Evolutionary conservation across 2,329 filamentous ascomycete genomes (phyloP), one percentile per base, ranked within the genome.

Genomic region (Dactylellina drechsleri): DNA sequence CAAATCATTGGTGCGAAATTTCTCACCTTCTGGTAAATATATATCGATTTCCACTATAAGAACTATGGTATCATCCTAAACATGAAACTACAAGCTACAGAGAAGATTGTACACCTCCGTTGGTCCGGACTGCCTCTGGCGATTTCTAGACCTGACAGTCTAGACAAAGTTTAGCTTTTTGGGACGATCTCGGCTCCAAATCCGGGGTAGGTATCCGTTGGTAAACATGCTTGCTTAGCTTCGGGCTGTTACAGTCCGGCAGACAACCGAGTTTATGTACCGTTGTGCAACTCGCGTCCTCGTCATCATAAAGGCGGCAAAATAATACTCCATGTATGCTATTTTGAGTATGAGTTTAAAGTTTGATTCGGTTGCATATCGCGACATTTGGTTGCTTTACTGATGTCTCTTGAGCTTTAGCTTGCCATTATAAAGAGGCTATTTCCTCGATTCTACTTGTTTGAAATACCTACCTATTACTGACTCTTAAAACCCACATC

Each of bases 1-100:
- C 31, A 36, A 36, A 36, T 60, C 16, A 60, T 60, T 60, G 57
- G 57, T 49, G 57, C 43, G 16, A 49, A 60, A 49, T 60, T n/a
- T 59, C 56, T 23, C 20, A 23, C 5, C 26, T 1, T 43, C n/a
- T 43, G n/a, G 23, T 23, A 23, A 23, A 43, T 43, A 43, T 10
- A 15, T n/a, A 26, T 43, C 43, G 16, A 20, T 45, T 23, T 23
- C 23, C 23, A 23, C 23, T 4, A 23, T 23, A 23, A 23, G 23
- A 8, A 26, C n/a, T 23, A 7, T 43, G 10, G 54, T 43, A 23
- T 58, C 4, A 16, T 15, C 20, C 31, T 58, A 12, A 58, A 58
- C 16, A 43, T 58, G 40, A 59, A 59, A 59, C 56, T 58, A 16
- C 26, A 23, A 18, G n/a, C 53, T 23, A 16, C 10, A n/a, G n/a